A percentile compares a stretch with the other conserved stretches of the same genome.
Evolutionary conservation across 2,329 filamentous ascomycete species (phyloP).

Genomic region (Colletotrichum filicis): DNA sequence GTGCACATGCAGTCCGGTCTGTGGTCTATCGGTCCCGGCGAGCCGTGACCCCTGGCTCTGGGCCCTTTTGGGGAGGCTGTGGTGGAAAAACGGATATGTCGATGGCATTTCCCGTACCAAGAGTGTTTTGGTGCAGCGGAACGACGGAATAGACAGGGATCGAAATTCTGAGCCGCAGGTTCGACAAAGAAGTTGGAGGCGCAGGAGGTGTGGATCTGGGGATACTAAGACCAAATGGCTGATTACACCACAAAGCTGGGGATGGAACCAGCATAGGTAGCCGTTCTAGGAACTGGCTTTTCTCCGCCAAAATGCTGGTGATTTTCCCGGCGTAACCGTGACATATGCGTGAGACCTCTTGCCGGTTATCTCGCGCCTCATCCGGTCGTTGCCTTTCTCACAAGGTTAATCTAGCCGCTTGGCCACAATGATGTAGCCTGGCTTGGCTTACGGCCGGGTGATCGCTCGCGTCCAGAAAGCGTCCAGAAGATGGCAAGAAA

Average conservation of each 20-base stretch:
- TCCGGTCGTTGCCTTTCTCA: neutral
- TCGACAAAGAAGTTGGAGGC: neutral
- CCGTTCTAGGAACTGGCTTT: neutral
- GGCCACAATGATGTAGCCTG: neutral
- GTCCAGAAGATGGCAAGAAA: neutral
- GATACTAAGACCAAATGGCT: neutral
- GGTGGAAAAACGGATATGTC: neutral
- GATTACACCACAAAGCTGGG: neutral
- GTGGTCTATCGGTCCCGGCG: conserved; percentile 5
- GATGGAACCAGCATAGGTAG: neutral
- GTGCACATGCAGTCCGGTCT: conserved; percentile 13
- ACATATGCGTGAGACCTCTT: neutral
- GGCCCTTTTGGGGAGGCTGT: neutral
- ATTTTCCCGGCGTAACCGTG: neutral
- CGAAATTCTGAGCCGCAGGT: neutral
- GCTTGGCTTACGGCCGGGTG: conserved; percentile 5
- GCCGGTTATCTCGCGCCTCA: neutral
- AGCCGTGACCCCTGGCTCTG: neutral
- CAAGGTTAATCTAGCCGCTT: conserved; percentile 5
- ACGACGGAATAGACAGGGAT: neutral
- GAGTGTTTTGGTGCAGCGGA: neutral
- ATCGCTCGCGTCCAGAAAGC: neutral
- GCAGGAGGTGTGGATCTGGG: neutral
- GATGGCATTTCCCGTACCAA: neutral
- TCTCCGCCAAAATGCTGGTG: neutral